Percentiles rank a stretch among this genome's conserved stretches.
Conservation (phyloP, 1,284 basidiomycete genomes). For the Trametes pubescens region DNA sequence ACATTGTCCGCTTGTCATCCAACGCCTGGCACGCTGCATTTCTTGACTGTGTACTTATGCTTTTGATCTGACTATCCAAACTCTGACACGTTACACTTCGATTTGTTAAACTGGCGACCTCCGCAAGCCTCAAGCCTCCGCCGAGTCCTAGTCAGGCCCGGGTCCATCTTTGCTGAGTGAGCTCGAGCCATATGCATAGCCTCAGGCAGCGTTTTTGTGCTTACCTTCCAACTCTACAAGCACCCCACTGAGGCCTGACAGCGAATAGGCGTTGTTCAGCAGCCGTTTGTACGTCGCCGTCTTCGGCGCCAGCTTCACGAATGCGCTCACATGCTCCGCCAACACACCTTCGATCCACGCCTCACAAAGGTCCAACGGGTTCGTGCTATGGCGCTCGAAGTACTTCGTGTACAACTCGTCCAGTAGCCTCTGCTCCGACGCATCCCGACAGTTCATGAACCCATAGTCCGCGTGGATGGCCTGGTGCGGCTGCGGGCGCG, state of each 20-base stretch:
- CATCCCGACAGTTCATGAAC: conserved; percentile 42
- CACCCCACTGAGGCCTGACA: background rate
- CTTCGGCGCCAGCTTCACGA: conserved; percentile 20
- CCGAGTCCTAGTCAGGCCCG: too few relatives aligned
- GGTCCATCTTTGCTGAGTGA: too few relatives aligned
- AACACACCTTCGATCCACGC: conserved; percentile 46
- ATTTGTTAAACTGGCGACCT: too few relatives aligned
- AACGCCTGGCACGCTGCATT: too few relatives aligned
- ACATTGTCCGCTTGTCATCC: too few relatives aligned
- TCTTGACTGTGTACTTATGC: too few relatives aligned
- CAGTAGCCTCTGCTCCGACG: conserved; percentile 39
- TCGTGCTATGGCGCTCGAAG: conserved; percentile 34
- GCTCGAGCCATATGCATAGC: too few relatives aligned
- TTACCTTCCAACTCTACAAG: background rate
- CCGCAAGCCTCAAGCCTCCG: too few relatives aligned
- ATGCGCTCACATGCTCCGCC: conserved; percentile 36
- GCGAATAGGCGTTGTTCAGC: conserved; percentile 14
- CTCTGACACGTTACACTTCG: too few relatives aligned
- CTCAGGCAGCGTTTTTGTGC: background rate
- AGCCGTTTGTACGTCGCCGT: conserved; percentile 27
- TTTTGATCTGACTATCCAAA: too few relatives aligned
- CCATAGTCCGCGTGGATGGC: conserved; percentile 44
- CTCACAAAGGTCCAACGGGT: conserved; percentile 46
- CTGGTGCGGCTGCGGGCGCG: conserved; percentile 10
- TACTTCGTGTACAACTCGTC: conserved; percentile 44